These are phyloP conservation scores for Neurospora discreta DNA, from an alignment of 495 filamentous ascomycete genomes.

Conservation along the genomic window DNA sequence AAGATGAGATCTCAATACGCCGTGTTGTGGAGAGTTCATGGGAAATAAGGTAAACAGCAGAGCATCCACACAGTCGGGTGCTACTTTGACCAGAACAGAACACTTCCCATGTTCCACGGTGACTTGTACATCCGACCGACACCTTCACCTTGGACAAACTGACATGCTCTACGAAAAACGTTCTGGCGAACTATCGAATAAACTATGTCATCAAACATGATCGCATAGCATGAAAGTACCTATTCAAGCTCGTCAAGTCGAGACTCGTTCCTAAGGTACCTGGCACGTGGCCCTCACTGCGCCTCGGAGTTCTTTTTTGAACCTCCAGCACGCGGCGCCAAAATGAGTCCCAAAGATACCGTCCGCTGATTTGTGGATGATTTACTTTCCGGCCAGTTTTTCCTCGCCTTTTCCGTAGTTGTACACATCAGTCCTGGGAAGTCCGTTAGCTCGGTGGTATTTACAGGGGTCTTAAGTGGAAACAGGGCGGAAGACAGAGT, in stretches of 20 bases:
- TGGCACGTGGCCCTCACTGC: not conserved
- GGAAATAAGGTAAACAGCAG: not conserved
- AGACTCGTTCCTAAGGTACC: not conserved
- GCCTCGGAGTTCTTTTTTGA: not conserved
- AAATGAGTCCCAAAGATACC: not conserved
- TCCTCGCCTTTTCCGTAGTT: not conserved
- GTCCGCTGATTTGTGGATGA: constrained; percentile 9
- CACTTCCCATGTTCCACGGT: too few species aligned
- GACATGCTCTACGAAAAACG: too few species aligned
- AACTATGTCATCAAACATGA: not conserved
- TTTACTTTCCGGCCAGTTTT: not conserved
- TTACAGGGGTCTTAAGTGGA: too few species aligned
- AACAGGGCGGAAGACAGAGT: too few species aligned
- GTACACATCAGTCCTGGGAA: too few species aligned
- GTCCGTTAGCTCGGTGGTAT: too few species aligned
- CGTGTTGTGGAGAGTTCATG: not conserved
- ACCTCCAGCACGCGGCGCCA: not conserved
- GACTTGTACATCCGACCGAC: too few species aligned
- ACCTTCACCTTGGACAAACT: not conserved
- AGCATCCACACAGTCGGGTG: too few species aligned
- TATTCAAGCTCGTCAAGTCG: not conserved
- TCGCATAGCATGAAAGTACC: not conserved
- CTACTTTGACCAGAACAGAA: too few species aligned
- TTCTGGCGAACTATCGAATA: not conserved
- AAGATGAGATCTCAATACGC: not conserved